These are phyloP conservation scores for Ogataea pignaliae DNA, from an alignment of 805 yeast species.

Conservation along the genomic window DNA sequence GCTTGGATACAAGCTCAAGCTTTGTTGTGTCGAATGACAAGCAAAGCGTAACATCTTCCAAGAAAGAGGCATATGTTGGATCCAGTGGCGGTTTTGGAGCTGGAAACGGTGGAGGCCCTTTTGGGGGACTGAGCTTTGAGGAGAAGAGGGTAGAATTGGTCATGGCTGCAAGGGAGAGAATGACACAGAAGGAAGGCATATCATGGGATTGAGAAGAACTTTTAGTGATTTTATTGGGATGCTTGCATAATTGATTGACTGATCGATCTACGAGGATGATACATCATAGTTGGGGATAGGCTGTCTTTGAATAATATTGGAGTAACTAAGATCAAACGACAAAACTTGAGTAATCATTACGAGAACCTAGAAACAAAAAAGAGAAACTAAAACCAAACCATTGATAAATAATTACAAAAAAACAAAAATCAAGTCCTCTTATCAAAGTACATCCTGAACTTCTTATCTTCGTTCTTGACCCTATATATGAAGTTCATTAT, in stretches of 20 bases:
- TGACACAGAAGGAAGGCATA: conserved; percentile 29
- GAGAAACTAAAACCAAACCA: neutral
- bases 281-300: no score
- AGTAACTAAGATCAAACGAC: neutral
- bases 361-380: neutral
- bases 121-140: conserved; percentile 41
- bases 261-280: neutral
- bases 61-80: neutral
- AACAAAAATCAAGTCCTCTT: conserved; percentile 12
- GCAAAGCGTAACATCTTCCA: no score
- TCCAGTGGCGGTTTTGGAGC: neutral
- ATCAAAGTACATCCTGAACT: conserved; percentile 36
- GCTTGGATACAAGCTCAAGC: neutral
- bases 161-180: conserved; percentile 54
- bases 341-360: neutral
- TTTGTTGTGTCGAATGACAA: neutral
- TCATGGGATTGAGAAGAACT: neutral
- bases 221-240: neutral
- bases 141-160: conserved; percentile 55
- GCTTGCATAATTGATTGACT: neutral
- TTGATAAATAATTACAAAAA: neutral
- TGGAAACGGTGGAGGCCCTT: conserved; percentile 20
- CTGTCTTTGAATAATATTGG: neutral
- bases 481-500: conserved; percentile 86
- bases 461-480: conserved; percentile 59